Conservation (phyloP, 225 moss, liverwort and hornwort species). For the Pseudoscleropodium purum region DNA sequence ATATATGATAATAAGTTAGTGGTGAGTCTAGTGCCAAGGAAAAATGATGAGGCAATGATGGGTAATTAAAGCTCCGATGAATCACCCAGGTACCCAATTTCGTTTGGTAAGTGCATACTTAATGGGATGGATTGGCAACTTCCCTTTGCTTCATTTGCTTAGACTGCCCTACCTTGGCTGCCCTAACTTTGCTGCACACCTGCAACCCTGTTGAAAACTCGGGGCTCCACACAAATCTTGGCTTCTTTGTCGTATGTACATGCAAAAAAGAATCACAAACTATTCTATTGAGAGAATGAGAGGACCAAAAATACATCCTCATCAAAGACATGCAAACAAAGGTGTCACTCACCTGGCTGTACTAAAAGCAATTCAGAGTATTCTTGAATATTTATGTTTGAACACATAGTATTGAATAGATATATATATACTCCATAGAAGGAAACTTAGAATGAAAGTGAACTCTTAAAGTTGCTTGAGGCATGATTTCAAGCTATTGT, state of each 20-base stretch:
- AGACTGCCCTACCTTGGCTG: not conserved
- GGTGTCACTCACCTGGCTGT: not conserved
- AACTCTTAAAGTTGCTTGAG: not conserved
- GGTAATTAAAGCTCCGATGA: not conserved
- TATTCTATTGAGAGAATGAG: not conserved
- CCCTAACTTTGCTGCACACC: not conserved
- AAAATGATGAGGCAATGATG: conserved; percentile 14
- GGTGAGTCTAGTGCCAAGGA: rapidly evolving
- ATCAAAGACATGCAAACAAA: not conserved
- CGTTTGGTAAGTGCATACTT: rapidly evolving
- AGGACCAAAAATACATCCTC: not conserved
- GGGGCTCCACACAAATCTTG: not conserved
- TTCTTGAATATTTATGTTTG: too few relatives aligned
- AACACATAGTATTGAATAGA: not conserved
- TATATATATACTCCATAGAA: not conserved
- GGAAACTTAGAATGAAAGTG: not conserved
- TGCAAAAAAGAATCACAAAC: not conserved
- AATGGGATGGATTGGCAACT: not conserved
- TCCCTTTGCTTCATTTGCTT: not conserved
- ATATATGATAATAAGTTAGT: not conserved
- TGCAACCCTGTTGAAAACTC: not conserved
- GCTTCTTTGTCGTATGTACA: not conserved
- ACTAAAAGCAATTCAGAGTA: not conserved
- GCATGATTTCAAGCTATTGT: not conserved
- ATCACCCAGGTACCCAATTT: not conserved